Evolutionary conservation across 2,329 filamentous ascomycete genomes (phyloP).

Genomic region (Raffaelea arxii): DNA sequence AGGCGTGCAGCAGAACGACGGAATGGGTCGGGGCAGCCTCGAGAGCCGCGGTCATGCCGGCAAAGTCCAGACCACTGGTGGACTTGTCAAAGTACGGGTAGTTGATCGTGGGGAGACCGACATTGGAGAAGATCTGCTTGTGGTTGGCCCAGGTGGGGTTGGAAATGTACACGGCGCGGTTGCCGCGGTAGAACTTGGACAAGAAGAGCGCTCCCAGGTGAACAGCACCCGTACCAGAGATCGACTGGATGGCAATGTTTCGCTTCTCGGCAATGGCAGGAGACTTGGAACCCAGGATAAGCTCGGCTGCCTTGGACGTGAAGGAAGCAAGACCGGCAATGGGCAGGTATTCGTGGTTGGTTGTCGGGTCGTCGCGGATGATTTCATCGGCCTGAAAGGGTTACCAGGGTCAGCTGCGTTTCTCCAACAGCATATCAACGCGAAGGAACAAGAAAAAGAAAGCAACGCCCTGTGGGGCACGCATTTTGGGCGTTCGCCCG

Average conservation of each 20-base stretch:
- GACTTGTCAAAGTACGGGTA: slow-evolving; percentile 92
- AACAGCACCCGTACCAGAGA: slow-evolving; percentile 92
- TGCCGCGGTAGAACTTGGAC: slow-evolving; percentile 73
- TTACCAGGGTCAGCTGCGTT: no score
- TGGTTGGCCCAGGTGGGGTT: slow-evolving; percentile 98
- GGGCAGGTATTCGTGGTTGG: slow-evolving; percentile 97
- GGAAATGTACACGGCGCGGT: slow-evolving; percentile 77
- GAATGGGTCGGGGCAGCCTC: slow-evolving; percentile 64
- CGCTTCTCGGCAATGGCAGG: slow-evolving; percentile 79
- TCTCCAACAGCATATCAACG: neutral
- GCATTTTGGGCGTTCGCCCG: no score
- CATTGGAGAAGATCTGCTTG: slow-evolving; percentile 95
- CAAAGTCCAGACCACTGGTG: slow-evolving; percentile 86
- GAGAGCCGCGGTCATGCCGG: slow-evolving; percentile 71
- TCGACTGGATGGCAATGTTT: slow-evolving; percentile 75
- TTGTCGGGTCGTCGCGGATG: slow-evolving; percentile 74
- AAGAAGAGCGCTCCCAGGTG: slow-evolving; percentile 93
- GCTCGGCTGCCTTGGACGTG: slow-evolving; percentile 80
- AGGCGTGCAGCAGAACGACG: slow-evolving; percentile 86
- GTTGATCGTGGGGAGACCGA: slow-evolving; percentile 63
- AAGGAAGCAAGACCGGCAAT: slow-evolving; percentile 83
- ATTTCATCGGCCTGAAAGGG: slow-evolving; percentile 73
- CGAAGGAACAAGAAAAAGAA: no score
- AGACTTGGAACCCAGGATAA: slow-evolving; percentile 73
- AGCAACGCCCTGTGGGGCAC: no score